A percentile compares a stretch with the other conserved stretches of the same genome.
These are phyloP conservation scores for Ambrosia artemisiifolia DNA, from an alignment of 129 eudicot genomes.

Conservation along the genomic window DNA sequence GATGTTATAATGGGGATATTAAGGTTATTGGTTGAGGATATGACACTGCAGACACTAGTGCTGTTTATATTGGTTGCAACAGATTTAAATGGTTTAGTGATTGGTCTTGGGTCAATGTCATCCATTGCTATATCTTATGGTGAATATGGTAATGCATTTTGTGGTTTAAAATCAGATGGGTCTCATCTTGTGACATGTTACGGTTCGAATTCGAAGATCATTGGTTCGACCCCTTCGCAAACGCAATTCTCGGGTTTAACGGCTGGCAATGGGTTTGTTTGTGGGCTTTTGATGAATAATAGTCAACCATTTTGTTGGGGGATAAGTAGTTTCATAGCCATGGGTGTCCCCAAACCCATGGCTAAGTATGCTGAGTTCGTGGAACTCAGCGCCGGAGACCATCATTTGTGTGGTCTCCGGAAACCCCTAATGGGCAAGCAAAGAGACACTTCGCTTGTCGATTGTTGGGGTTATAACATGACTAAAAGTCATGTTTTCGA, in stretches of 20 bases:
- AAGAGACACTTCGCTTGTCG: conserved; percentile 68
- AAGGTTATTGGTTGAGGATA: conserved; percentile 33
- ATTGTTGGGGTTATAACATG: conserved; percentile 99
- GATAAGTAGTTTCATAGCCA: conserved; percentile 53
- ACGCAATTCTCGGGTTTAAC: conserved; percentile 61
- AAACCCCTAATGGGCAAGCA: conserved; percentile 64
- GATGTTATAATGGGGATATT: conserved; percentile 29
- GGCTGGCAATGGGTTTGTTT: conserved; percentile 85
- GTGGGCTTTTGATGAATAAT: conserved; percentile 67
- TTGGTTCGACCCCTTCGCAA: conserved; percentile 53
- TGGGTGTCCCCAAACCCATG: conserved; percentile 67
- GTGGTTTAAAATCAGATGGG: conserved; percentile 85
- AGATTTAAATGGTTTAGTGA: conserved; percentile 38
- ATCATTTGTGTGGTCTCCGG: conserved; percentile 81
- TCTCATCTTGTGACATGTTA: conserved; percentile 82
- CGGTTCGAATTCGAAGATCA: conserved; percentile 69
- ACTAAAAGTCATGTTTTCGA: conserved; percentile 61
- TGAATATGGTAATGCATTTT: conserved; percentile 82
- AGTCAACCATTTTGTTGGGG: conserved; percentile 93
- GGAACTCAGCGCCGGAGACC: conserved; percentile 89
- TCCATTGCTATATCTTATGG: conserved; percentile 90
- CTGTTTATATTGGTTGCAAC: conserved; percentile 32
- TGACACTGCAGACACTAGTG: conserved; percentile 29
- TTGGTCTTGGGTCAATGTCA: conserved; percentile 86
- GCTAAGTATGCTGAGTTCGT: conserved; percentile 50